Evolutionary conservation across 1,284 basidiomycete species (phyloP), one percentile per base, ranked within the genome.

Genomic region (Chiua sp.): DNA sequence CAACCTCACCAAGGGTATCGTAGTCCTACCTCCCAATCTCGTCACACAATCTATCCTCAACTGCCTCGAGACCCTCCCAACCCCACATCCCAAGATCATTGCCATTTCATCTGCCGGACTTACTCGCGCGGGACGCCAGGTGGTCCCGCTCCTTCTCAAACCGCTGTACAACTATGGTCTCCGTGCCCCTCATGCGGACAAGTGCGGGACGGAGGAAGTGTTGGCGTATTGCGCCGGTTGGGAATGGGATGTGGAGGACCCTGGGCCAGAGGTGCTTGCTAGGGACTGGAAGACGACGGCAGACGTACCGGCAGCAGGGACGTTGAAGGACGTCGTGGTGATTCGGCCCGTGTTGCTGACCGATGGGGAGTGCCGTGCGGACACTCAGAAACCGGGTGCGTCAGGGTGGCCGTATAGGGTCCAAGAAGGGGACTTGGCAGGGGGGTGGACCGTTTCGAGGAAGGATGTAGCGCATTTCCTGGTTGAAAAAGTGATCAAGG

Each of bases 391-490:
- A 6, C 44, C 61, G 11, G 35, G 57, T 10, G 26, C 32, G 12
- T 37, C 39, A 10, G 33, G 33, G 22, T 47, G 3, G 10, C 56
- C 66, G 1, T 83, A 86, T 65, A 72, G 77, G 37, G 77, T 77
- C 22, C 71, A 71, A n/a, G 68, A 61, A 7, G 76, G 68, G 1
- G 77, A 83, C 22, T 33, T 83, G 0, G 63, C 68, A 0, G 74
- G 78, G 3, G 65, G 65, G 18, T 90, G 81, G 67, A 82, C 80
- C n/a, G 72, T 91, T 12, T 87, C 87, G 44, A 77, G 88, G 66
- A 78, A 77, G 65, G 89, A 91, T 68, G 81, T 86, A 1, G 86
- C 82, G 3, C 86, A 90, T 73, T 90, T 89, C 67, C 67, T 90
- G n/a, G 81, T 78, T 2, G 80, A 87, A 59, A 77, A 75, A 2